phyloP scores from a whole-genome alignment of 805 yeast genomes.

The Metschnikowia lachancei region DNA sequence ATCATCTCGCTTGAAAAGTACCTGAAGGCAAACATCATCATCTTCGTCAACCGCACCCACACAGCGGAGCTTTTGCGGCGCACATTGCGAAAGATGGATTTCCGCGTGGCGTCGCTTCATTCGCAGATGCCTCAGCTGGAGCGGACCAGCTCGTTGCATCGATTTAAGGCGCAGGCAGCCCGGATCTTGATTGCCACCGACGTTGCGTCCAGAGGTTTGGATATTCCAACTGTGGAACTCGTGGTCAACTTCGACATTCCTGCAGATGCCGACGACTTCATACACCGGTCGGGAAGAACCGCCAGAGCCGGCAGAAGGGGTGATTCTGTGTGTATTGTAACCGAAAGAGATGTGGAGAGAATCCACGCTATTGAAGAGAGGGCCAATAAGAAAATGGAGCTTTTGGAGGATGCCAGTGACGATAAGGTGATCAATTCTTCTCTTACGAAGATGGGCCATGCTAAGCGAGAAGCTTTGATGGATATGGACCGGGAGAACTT shows the following conservation, averaged over 20 bases:
- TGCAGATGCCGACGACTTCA: constrained; percentile 92
- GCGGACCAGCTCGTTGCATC: constrained; percentile 83
- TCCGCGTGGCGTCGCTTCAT: constrained; percentile 85
- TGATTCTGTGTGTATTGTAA: constrained; percentile 74
- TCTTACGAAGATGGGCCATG: constrained; percentile 66
- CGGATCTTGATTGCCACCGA: constrained; percentile 92
- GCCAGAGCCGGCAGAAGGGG: constrained; percentile 97
- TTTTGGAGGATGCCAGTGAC: constrained; percentile 69
- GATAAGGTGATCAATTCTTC: constrained; percentile 72
- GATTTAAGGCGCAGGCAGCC: constrained; percentile 94
- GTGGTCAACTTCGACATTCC: constrained; percentile 93
- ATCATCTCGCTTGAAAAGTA: constrained; percentile 62
- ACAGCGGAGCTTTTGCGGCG: constrained; percentile 88
- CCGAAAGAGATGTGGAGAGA: constrained; percentile 81
- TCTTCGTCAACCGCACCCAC: constrained; percentile 86
- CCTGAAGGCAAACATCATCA: constrained; percentile 66
- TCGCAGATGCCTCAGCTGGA: constrained; percentile 94
- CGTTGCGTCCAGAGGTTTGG: constrained; percentile 96
- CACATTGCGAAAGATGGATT: constrained; percentile 66
- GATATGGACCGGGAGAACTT: constrained; percentile 91
- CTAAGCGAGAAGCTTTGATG: constrained; percentile 87
- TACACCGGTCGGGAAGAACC: constrained; percentile 97
- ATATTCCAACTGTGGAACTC: constrained; percentile 87
- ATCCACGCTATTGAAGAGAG: constrained; percentile 84
- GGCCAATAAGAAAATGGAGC: constrained; percentile 74